A percentile compares a stretch with the other conserved stretches of the same genome.
Conservation (phyloP, 2,329 filamentous ascomycete genomes). For the Esteya vermicola region DNA sequence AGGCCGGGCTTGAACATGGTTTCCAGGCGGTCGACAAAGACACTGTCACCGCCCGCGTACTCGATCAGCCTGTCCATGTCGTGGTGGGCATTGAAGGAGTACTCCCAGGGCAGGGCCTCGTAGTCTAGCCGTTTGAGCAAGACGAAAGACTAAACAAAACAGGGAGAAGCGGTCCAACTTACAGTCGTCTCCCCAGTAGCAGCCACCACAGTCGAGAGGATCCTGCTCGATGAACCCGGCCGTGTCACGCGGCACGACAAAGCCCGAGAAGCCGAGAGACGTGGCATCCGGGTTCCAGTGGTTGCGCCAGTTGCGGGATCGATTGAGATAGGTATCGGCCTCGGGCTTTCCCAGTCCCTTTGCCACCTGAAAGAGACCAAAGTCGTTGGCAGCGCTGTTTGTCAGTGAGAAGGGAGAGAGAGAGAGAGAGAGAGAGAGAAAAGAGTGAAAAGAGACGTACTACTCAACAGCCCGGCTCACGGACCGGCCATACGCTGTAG, state of each 20-base stretch:
- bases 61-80: conserved; percentile 42
- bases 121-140: conserved; percentile 22
- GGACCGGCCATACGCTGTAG: conserved; percentile 43
- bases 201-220: conserved; percentile 44
- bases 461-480: conserved; percentile 55
- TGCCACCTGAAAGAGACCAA: conserved; percentile 51
- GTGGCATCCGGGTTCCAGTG: conserved; percentile 50
- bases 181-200: conserved; percentile 45
- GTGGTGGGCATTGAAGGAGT: conserved; percentile 55
- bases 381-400: conserved; percentile 39
- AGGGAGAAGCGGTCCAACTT: neutral
- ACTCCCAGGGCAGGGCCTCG: conserved; percentile 48
- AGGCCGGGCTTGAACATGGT: conserved; percentile 44
- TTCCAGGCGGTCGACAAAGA: conserved; percentile 43
- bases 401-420: neutral
- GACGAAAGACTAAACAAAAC: neutral
- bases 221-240: conserved; percentile 26
- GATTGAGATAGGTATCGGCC: conserved; percentile 42
- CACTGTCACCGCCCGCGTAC: conserved; percentile 28
- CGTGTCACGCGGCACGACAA: conserved; percentile 46
- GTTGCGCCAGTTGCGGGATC: conserved; percentile 56
- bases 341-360: conserved; percentile 29
- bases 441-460: neutral
- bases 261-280: conserved; percentile 48
- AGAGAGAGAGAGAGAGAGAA: neutral